phyloP scores from a whole-genome alignment of 345 rosid species.

The Psidium guajava region DNA sequence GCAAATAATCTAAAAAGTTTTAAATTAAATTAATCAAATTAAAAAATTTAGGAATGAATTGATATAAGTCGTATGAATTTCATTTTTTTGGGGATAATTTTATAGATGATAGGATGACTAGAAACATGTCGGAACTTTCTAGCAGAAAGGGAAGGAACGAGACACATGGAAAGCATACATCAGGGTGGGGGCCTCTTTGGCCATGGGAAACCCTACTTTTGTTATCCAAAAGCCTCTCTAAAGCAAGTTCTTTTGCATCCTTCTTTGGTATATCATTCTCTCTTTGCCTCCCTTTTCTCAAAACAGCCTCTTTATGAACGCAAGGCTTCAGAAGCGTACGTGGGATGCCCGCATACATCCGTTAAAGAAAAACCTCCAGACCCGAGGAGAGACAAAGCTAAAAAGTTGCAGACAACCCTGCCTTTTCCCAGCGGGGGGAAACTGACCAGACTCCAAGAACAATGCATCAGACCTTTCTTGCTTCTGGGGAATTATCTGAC shows the following conservation, averaged over 20 bases:
- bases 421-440: background rate
- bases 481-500: background rate
- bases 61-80: no score
- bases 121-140: no score
- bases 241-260: background rate
- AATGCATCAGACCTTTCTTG: background rate
- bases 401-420: background rate
- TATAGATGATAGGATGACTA: no score
- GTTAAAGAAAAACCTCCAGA: background rate
- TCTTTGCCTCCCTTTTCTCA: background rate
- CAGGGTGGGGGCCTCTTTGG: no score
- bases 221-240: no score
- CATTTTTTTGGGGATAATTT: no score
- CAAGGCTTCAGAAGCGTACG: background rate
- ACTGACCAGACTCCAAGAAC: background rate
- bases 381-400: background rate
- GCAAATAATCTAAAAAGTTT: rapidly evolving
- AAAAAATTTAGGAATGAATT: background rate
- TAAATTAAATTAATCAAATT: background rate
- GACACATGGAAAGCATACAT: no score
- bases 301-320: background rate
- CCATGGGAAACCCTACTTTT: no score
- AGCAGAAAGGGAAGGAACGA: no score
- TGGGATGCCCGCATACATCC: background rate
- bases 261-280: background rate